Percentiles rank a stretch among this genome's conserved stretches.
Evolutionary conservation across 2,329 filamentous ascomycete genomes (phyloP).

Genomic region (Colletotrichum filicis): DNA sequence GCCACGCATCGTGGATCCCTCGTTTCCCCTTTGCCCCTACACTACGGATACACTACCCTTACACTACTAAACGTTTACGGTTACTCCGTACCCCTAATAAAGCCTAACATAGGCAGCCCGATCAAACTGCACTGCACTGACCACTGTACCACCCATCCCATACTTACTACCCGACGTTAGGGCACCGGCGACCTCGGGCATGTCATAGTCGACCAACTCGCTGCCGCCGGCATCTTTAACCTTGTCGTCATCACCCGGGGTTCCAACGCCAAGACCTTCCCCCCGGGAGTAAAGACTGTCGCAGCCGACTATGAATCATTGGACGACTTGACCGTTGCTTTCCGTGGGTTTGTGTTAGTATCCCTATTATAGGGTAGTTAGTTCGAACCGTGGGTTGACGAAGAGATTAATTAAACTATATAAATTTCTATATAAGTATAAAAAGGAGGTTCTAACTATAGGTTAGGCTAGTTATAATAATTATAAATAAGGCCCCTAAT

Average conservation of each 20-base stretch:
- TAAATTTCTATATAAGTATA: no score
- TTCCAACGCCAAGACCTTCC: slow-evolving; percentile 52
- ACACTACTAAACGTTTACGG: no score
- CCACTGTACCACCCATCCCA: background rate
- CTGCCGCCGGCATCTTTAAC: slow-evolving; percentile 45
- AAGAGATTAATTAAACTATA: no score
- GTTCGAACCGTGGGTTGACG: no score
- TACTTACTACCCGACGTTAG: background rate
- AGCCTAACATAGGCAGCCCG: background rate
- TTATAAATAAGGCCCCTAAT: no score
- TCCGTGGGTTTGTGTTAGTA: slow-evolving; percentile 66
- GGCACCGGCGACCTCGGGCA: slow-evolving; percentile 47
- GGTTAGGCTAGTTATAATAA: no score
- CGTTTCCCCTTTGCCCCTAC: background rate
- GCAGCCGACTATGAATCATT: slow-evolving; percentile 49
- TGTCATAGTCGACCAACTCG: slow-evolving; percentile 42
- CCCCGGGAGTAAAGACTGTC: slow-evolving; percentile 41
- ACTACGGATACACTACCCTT: no score
- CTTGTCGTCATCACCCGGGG: slow-evolving; percentile 47
- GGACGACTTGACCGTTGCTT: slow-evolving; percentile 59
- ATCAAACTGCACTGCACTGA: slow-evolving; percentile 6
- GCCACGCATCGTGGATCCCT: background rate
- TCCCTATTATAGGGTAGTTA: no score
- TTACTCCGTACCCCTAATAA: background rate
- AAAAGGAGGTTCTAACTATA: no score